phyloP scores from a whole-genome alignment of 306 rosid genomes.

The Lagenaria siceraria region DNA sequence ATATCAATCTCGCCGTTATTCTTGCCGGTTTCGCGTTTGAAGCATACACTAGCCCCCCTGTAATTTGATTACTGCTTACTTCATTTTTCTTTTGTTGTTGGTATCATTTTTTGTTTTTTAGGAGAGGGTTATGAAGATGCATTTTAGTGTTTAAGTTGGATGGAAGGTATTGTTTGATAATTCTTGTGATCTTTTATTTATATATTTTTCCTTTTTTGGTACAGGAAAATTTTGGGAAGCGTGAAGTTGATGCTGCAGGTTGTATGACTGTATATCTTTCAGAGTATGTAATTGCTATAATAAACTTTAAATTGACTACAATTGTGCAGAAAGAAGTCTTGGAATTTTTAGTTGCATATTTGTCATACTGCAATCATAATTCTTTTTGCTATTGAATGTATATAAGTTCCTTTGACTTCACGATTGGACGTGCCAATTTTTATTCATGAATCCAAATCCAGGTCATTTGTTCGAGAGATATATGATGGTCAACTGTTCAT shows the following conservation, averaged over 20 bases:
- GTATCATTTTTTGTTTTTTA: not conserved
- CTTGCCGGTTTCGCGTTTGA: constrained; percentile 92
- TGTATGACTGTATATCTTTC: constrained; percentile 70
- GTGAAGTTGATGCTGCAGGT: constrained; percentile 70
- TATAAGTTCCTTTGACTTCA: not conserved
- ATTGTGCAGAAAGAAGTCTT: not conserved
- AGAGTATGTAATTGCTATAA: constrained; percentile 37
- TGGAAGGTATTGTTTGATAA: not conserved
- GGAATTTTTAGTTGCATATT: not conserved
- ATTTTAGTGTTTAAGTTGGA: not conserved
- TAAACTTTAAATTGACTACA: not conserved
- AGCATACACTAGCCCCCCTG: constrained; percentile 70
- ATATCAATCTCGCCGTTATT: constrained; percentile 79
- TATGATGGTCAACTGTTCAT: constrained; percentile 70
- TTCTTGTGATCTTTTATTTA: not conserved
- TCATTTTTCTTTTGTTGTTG: not conserved
- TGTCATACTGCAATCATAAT: not conserved
- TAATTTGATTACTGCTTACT: constrained; percentile 9
- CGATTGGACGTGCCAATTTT: not conserved
- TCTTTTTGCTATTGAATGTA: not conserved
- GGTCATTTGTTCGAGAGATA: constrained; percentile 69
- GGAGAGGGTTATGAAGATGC: not conserved
- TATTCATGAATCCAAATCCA: constrained; percentile 16
- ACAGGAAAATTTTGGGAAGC: constrained; percentile 63
- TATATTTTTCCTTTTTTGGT: not conserved